These are phyloP conservation scores for Penicillium desertorum DNA, from an alignment of 495 filamentous ascomycete species.

Conservation along the genomic window DNA sequence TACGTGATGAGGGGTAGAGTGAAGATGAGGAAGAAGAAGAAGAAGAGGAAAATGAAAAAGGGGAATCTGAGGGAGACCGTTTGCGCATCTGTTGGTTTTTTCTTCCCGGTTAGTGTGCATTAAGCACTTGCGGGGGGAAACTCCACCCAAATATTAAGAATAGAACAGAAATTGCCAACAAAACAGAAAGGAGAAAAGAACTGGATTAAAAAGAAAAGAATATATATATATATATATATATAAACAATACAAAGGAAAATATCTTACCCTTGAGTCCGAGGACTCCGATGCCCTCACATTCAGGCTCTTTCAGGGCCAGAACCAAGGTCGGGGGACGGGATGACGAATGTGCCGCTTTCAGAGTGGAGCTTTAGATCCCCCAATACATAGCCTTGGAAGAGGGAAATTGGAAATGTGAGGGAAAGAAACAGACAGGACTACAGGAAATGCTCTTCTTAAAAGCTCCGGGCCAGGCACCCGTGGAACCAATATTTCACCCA, in stretches of 20 bases:
- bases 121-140: constrained; percentile 18
- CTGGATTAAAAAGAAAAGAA: background rate
- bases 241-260: background rate
- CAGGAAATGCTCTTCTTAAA: constrained; percentile 1
- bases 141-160: constrained; percentile 5
- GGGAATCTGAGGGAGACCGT: constrained; percentile 11
- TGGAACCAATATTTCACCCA: constrained; percentile 19
- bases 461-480: constrained; percentile 24
- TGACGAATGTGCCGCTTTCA: background rate
- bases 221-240: no score
- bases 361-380: background rate
- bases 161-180: background rate
- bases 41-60: constrained; percentile 29
- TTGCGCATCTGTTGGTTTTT: constrained; percentile 11
- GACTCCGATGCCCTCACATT: background rate
- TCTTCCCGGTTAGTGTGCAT: constrained; percentile 12
- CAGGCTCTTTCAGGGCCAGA: background rate
- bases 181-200: background rate
- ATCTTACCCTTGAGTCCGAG: background rate
- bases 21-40: constrained; percentile 33
- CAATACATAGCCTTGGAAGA: background rate
- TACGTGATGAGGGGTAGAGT: constrained; percentile 41
- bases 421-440: background rate
- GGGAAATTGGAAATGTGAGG: background rate
- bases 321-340: background rate